phyloP scores from a whole-genome alignment of 352 stramenopile genomes.

The Globisporangium ultimum region DNA sequence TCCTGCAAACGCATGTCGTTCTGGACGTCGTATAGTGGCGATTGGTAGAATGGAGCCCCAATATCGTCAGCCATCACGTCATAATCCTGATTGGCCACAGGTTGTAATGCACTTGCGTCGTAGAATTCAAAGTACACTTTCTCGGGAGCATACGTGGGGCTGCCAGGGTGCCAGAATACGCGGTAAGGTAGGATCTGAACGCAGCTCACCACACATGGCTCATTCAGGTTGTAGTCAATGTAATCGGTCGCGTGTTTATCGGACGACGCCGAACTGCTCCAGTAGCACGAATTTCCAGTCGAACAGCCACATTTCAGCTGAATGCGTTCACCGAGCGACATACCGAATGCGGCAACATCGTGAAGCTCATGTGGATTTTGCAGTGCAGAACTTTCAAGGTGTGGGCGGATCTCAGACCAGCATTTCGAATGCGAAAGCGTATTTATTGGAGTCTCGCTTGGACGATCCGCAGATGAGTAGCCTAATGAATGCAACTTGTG shows the following conservation, averaged over 20 bases:
- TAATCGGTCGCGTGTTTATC: conserved; percentile 58
- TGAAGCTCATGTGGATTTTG: conserved; percentile 28
- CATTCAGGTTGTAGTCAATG: conserved; percentile 70
- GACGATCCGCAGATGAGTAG: conserved; percentile 55
- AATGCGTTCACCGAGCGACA: conserved; percentile 59
- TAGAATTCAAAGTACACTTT: conserved; percentile 75
- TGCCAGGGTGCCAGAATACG: conserved; percentile 75
- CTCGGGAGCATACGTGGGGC: conserved; percentile 70
- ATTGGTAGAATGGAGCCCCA: conserved; percentile 44
- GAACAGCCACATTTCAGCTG: conserved; percentile 73
- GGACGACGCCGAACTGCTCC: conserved; percentile 74
- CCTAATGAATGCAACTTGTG: conserved; percentile 5
- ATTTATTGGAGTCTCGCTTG: conserved; percentile 53
- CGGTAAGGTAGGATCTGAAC: conserved; percentile 77
- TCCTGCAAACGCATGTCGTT: conserved; percentile 77
- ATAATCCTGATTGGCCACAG: background rate
- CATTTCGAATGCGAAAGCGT: conserved; percentile 66
- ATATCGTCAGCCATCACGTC: background rate
- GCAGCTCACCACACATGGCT: conserved; percentile 48
- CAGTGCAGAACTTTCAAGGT: conserved; percentile 21
- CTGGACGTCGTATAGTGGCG: conserved; percentile 43
- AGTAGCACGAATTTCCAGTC: conserved; percentile 73
- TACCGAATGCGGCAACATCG: conserved; percentile 32
- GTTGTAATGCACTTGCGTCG: conserved; percentile 14
- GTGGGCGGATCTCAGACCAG: conserved; percentile 52